These are phyloP conservation scores for Cercospora sp. DNA, from an alignment of 2,329 filamentous ascomycete species.

Conservation along the genomic window DNA sequence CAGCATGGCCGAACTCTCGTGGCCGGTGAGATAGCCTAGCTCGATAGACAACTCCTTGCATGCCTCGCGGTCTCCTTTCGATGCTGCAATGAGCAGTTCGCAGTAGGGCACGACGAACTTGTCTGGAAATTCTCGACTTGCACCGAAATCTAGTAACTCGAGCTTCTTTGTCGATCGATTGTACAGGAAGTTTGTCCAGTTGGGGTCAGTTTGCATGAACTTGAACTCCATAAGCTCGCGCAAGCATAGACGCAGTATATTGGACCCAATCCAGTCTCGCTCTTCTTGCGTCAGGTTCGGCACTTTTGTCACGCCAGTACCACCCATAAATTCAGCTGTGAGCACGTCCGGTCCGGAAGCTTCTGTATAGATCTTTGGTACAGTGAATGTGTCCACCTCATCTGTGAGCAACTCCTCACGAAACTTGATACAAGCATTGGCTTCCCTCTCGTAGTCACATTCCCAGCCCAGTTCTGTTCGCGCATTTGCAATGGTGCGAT, in stretches of 20 bases:
- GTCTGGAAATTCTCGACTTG: constrained; percentile 79
- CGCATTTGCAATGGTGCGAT: constrained; percentile 97
- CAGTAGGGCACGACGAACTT: constrained; percentile 80
- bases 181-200: constrained; percentile 99
- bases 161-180: constrained; percentile 68
- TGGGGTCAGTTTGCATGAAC: constrained; percentile 99
- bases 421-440: constrained; percentile 75
- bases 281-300: constrained; percentile 72
- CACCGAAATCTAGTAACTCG: constrained; percentile 93
- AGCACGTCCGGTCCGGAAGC: constrained; percentile 84
- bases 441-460: constrained; percentile 91
- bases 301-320: constrained; percentile 80
- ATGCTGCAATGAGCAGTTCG: constrained; percentile 75
- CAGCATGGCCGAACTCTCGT: constrained; percentile 81
- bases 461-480: constrained; percentile 92
- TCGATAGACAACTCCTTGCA: constrained; percentile 35
- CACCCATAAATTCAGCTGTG: constrained; percentile 90
- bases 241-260: constrained; percentile 86
- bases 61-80: constrained; percentile 48
- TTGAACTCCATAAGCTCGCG: constrained; percentile 91
- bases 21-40: constrained; percentile 82
- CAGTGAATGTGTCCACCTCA: constrained; percentile 71
- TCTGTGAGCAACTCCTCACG: constrained; percentile 67
- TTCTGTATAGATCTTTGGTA: constrained; percentile 74
- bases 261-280: constrained; percentile 92